Conservation (phyloP, 2,329 filamentous ascomycete species). For the Thelonectria olida region DNA sequence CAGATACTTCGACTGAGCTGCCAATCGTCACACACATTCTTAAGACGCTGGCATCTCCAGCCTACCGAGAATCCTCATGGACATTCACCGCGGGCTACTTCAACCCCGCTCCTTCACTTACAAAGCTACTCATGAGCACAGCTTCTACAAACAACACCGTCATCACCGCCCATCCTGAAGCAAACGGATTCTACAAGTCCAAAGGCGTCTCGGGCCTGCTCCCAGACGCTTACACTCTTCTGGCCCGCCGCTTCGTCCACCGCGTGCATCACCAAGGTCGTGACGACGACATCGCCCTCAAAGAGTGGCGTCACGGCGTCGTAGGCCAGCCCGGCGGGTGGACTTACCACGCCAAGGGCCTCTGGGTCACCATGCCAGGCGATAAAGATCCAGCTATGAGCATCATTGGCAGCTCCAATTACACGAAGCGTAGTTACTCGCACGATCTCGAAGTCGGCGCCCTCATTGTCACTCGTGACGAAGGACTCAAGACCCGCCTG, state of each 20-base stretch:
- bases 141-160: constrained; percentile 78
- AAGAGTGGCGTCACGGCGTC: constrained; percentile 88
- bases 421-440: constrained; percentile 92
- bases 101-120: constrained; percentile 90
- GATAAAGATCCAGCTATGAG: constrained; percentile 77
- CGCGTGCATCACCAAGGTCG: constrained; percentile 57
- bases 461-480: constrained; percentile 82
- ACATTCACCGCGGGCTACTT: constrained; percentile 99
- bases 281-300: constrained; percentile 71
- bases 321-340: constrained; percentile 85
- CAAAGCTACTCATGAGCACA: constrained; percentile 79
- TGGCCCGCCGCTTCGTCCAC: constrained; percentile 83
- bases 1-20: constrained; percentile 87
- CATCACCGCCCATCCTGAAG: constrained; percentile 90
- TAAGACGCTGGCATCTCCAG: constrained; percentile 68
- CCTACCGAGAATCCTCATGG: constrained; percentile 79
- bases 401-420: constrained; percentile 92
- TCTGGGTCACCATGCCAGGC: constrained; percentile 83
- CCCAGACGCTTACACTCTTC: constrained; percentile 89
- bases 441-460: constrained; percentile 92
- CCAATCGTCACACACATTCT: constrained; percentile 82
- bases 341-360: constrained; percentile 97
- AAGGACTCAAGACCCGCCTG: constrained; percentile 75
- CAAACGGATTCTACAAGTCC: constrained; percentile 94
- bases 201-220: constrained; percentile 89